These are phyloP conservation scores for Yarrowia bubula DNA, from an alignment of 805 yeast genomes.

Conservation along the genomic window DNA sequence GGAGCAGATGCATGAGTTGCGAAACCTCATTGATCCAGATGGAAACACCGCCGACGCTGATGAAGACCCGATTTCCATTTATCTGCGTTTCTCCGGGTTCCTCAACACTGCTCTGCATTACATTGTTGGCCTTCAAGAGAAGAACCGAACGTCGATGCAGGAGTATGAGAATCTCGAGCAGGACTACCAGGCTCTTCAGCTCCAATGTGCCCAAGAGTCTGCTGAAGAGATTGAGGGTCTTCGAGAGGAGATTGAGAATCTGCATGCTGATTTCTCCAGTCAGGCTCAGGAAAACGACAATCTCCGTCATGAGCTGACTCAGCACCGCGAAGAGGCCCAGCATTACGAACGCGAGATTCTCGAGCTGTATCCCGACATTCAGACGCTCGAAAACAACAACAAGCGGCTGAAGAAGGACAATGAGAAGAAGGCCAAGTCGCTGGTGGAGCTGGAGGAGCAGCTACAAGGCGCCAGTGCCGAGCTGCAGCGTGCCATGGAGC, in stretches of 20 bases:
- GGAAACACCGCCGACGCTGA: not conserved
- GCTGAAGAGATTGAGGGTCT: conserved; percentile 1
- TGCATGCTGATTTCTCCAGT: not conserved
- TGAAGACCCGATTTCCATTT: not conserved
- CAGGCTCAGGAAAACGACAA: conserved; percentile 9
- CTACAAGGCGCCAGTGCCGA: not conserved
- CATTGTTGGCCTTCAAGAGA: conserved; percentile 5
- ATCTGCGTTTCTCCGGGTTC: not conserved
- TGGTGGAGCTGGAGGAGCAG: conserved; percentile 10
- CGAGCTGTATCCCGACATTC: not conserved
- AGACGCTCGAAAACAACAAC: conserved; percentile 15
- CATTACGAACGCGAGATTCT: conserved; percentile 21
- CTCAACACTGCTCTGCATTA: conserved; percentile 8
- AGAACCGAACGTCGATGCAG: conserved; percentile 13
- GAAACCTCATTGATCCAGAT: conserved; percentile 4
- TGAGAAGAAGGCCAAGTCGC: not conserved
- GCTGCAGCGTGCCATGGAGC: conserved; percentile 20
- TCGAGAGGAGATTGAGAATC: not conserved
- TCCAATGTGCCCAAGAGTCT: not conserved
- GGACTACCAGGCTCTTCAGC: conserved; percentile 19
- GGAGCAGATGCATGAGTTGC: conserved; percentile 21
- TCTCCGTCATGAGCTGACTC: not conserved
- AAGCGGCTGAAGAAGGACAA: conserved; percentile 9
- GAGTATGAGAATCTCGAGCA: conserved; percentile 17
- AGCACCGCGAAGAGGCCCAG: conserved; percentile 4